Percentiles rank a stretch among this genome's conserved stretches.
Conservation (phyloP, 768 basidiomycete species). For the Neoboletus magnificus region DNA sequence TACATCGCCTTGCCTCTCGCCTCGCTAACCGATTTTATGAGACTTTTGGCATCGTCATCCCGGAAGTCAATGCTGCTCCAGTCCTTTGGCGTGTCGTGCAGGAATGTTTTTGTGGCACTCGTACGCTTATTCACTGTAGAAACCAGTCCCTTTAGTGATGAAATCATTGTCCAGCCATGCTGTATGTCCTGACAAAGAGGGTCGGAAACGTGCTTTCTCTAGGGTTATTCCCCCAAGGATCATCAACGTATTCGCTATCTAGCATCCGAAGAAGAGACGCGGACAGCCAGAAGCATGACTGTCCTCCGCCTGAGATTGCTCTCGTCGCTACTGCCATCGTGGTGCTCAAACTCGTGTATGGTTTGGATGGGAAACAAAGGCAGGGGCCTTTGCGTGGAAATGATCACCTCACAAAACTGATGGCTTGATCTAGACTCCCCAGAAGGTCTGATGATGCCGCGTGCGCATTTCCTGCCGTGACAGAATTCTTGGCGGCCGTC, state of each 20-base stretch:
- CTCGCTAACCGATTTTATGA: conserved; percentile 56
- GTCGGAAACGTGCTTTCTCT: conserved; percentile 53
- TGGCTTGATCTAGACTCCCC: conserved; percentile 40
- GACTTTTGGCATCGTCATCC: conserved; percentile 57
- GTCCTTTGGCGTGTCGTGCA: conserved; percentile 72
- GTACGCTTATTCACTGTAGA: conserved; percentile 46
- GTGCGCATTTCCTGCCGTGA: conserved; percentile 50
- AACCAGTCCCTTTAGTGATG: not conserved
- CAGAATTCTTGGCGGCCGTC: conserved; percentile 47
- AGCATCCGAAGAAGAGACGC: conserved; percentile 38
- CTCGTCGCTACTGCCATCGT: conserved; percentile 60
- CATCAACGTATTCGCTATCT: conserved; percentile 43
- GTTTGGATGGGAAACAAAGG: conserved; percentile 69
- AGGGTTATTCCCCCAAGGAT: conserved; percentile 57
- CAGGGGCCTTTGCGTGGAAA: conserved; percentile 25
- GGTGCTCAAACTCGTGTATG: conserved; percentile 82
- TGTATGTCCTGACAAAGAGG: conserved; percentile 64
- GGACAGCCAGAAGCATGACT: conserved; percentile 54
- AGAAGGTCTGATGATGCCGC: conserved; percentile 51
- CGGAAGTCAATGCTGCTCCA: conserved; percentile 73
- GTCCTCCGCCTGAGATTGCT: conserved; percentile 64
- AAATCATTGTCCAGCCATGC: conserved; percentile 39
- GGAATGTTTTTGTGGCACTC: conserved; percentile 64
- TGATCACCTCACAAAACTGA: conserved; percentile 10
- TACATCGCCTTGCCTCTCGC: conserved; percentile 62